Conservation (phyloP, 1,139 yeast genomes). For the Suhomyces anneliseae region DNA sequence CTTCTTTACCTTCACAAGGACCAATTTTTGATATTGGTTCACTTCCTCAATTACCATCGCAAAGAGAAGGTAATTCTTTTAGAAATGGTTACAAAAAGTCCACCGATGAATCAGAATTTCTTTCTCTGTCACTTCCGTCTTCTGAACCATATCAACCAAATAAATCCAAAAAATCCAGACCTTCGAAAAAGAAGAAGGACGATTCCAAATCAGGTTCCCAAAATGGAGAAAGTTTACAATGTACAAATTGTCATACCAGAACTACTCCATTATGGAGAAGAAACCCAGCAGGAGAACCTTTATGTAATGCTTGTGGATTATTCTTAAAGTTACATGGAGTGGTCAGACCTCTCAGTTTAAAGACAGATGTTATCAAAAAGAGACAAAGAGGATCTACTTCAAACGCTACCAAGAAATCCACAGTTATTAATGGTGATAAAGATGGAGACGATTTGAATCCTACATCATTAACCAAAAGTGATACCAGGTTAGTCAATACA, state of each 20-base stretch:
- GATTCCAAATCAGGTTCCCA: neutral
- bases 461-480: slow-evolving; percentile 18
- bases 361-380: slow-evolving; percentile 30
- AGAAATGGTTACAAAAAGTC: neutral
- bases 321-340: slow-evolving; percentile 29
- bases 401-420: slow-evolving; percentile 12
- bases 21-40: slow-evolving; percentile 9
- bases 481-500: slow-evolving; percentile 12
- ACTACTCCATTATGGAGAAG: slow-evolving; percentile 31
- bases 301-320: slow-evolving; percentile 31
- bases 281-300: slow-evolving; percentile 29
- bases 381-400: slow-evolving; percentile 24
- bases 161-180: slow-evolving; percentile 12
- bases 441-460: slow-evolving; percentile 30
- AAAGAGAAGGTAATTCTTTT: neutral
- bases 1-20: slow-evolving; percentile 12
- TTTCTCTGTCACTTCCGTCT: slow-evolving; percentile 14
- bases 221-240: slow-evolving; percentile 13
- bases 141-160: slow-evolving; percentile 8
- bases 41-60: slow-evolving; percentile 6
- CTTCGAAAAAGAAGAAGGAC: slow-evolving; percentile 12
- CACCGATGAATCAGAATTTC: slow-evolving; percentile 1
- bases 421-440: slow-evolving; percentile 1
- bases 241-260: slow-evolving; percentile 28
- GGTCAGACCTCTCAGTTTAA: slow-evolving; percentile 28